These are phyloP conservation scores for Cutaneotrichosporon sp. DNA, from an alignment of 1,284 basidiomycete genomes.

Conservation along the genomic window DNA sequence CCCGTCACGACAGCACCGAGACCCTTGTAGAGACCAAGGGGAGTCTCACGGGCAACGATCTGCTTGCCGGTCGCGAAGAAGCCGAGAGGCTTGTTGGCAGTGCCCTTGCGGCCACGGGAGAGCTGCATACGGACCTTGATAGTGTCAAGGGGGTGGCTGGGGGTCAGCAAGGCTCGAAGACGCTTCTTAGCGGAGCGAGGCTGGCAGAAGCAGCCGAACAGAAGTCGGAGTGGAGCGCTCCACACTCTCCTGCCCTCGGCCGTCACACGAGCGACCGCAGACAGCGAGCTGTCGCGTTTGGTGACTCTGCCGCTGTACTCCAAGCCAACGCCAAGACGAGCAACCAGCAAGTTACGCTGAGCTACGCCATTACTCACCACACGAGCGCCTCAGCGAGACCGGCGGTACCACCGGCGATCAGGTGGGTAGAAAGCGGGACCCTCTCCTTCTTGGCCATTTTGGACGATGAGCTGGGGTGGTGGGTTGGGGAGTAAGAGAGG, in stretches of 20 bases:
- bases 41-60: constrained; percentile 88
- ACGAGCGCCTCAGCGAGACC: constrained; percentile 82
- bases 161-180: neutral
- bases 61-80: constrained; percentile 88
- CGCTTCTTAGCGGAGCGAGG: neutral
- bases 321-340: too few species aligned
- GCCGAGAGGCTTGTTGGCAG: constrained; percentile 76
- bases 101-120: constrained; percentile 66
- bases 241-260: too few species aligned
- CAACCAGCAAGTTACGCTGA: too few species aligned
- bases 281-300: too few species aligned
- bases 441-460: constrained; percentile 28
- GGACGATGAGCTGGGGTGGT: neutral
- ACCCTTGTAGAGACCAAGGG: constrained; percentile 95
- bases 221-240: too few species aligned
- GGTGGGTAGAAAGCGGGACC: constrained; percentile 72
- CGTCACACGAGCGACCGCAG: too few species aligned
- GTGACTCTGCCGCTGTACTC: too few species aligned
- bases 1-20: constrained; percentile 95
- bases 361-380: constrained; percentile 45
- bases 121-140: constrained; percentile 99
- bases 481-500: neutral
- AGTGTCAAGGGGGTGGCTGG: constrained; percentile 69
- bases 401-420: constrained; percentile 84
- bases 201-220: too few species aligned